A percentile compares a stretch with the other conserved stretches of the same genome.
phyloP scores from a whole-genome alignment of 2,329 filamentous ascomycete species.

The Cytospora piceae region DNA sequence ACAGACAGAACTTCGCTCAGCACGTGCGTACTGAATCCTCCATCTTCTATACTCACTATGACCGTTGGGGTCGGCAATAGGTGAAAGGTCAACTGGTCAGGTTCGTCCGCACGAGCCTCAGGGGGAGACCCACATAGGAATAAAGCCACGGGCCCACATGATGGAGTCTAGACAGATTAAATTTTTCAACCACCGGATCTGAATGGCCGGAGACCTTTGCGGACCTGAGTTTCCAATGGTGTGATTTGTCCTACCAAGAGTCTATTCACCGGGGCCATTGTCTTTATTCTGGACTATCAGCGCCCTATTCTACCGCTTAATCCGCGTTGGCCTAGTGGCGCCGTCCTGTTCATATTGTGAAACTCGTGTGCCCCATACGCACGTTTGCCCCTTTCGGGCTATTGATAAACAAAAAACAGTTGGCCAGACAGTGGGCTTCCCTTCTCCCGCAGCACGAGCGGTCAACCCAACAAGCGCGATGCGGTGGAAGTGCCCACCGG shows the following conservation, averaged over 20 bases:
- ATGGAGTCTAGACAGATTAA: background rate
- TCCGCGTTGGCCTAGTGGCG: background rate
- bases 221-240: background rate
- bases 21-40: background rate
- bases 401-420: constrained; percentile 6
- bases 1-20: background rate
- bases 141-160: background rate
- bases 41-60: background rate
- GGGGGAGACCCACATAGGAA: background rate
- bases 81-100: background rate
- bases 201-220: background rate
- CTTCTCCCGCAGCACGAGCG: constrained; percentile 15
- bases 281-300: background rate
- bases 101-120: background rate
- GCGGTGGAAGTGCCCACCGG: constrained; percentile 3
- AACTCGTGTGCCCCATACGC: background rate
- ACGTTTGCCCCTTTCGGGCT: background rate
- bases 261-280: background rate
- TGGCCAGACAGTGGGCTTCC: background rate
- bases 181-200: background rate
- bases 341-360: background rate
- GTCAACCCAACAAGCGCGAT: constrained; percentile 10
- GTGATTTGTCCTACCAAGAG: background rate
- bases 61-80: background rate
- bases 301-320: background rate